Evolutionary conservation across 805 yeast species (phyloP).

Genomic region (Starmerella cellae): DNA sequence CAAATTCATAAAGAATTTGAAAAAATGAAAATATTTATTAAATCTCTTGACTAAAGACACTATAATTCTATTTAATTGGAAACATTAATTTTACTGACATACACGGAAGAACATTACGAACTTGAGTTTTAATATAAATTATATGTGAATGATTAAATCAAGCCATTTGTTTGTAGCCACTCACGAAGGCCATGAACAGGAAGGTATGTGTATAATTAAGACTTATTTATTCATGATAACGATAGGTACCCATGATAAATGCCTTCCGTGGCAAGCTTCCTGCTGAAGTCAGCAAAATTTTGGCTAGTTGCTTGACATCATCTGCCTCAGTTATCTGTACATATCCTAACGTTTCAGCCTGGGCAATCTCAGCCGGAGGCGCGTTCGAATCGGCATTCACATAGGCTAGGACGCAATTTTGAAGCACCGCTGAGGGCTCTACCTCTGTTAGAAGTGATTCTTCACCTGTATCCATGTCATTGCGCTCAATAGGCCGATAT

Average conservation of each 20-base stretch:
- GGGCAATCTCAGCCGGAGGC: constrained; percentile 35
- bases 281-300: constrained; percentile 74
- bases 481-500: constrained; percentile 41
- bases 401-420: constrained; percentile 63
- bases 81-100: too few species aligned
- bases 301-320: constrained; percentile 54
- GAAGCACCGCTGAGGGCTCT: constrained; percentile 36
- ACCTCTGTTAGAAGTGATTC: constrained; percentile 27
- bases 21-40: too few species aligned
- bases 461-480: constrained; percentile 6
- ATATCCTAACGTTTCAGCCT: constrained; percentile 62
- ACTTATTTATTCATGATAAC: constrained; percentile 58
- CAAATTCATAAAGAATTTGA: constrained; percentile 71
- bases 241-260: constrained; percentile 59
- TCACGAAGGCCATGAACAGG: too few species aligned
- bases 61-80: too few species aligned
- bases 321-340: constrained; percentile 60
- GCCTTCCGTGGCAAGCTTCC: constrained; percentile 69
- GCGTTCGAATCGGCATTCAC: constrained; percentile 39
- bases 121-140: too few species aligned
- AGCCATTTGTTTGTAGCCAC: background rate
- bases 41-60: too few species aligned
- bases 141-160: background rate
- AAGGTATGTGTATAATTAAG: too few species aligned
- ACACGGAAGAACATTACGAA: too few species aligned